A percentile compares a stretch with the other conserved stretches of the same genome.
Conservation (phyloP, 148 eudicot genomes). For the Camellia sinensis region DNA sequence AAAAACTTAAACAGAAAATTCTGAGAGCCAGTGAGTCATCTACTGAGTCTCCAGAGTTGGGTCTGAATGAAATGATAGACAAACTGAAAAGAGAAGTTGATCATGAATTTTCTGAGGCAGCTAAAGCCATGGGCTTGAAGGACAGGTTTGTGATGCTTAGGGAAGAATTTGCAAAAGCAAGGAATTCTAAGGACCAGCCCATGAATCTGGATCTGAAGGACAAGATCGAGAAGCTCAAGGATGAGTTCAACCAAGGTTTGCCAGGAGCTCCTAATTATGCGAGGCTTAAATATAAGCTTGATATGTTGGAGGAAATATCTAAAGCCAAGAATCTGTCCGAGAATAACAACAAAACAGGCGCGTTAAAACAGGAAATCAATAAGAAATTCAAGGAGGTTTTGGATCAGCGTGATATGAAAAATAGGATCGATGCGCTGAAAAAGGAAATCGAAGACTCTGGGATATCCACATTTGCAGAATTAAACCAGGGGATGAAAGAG, state of each 20-base stretch:
- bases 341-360: constrained; percentile 34
- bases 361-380: constrained; percentile 45
- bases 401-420: constrained; percentile 50
- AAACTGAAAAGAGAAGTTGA: constrained; percentile 60
- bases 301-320: constrained; percentile 63
- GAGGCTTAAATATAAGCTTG: constrained; percentile 55
- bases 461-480: constrained; percentile 34
- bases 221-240: constrained; percentile 54
- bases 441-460: constrained; percentile 60
- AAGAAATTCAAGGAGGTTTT: constrained; percentile 49
- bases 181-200: constrained; percentile 51
- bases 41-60: constrained; percentile 36
- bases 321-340: constrained; percentile 50
- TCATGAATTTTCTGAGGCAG: constrained; percentile 63
- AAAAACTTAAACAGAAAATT: constrained; percentile 67
- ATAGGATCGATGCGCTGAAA: constrained; percentile 57
- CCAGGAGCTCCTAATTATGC: constrained; percentile 56
- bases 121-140: constrained; percentile 59
- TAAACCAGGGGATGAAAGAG: constrained; percentile 47
- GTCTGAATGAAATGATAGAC: constrained; percentile 56
- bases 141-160: constrained; percentile 44
- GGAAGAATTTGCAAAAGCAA: constrained; percentile 68
- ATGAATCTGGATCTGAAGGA: constrained; percentile 41
- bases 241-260: constrained; percentile 49
- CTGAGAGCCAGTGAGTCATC: constrained; percentile 48